Evolutionary conservation across 1,284 basidiomycete species (phyloP), one percentile per base, ranked within the genome.

Genomic region (Porogramme epimiltina): DNA sequence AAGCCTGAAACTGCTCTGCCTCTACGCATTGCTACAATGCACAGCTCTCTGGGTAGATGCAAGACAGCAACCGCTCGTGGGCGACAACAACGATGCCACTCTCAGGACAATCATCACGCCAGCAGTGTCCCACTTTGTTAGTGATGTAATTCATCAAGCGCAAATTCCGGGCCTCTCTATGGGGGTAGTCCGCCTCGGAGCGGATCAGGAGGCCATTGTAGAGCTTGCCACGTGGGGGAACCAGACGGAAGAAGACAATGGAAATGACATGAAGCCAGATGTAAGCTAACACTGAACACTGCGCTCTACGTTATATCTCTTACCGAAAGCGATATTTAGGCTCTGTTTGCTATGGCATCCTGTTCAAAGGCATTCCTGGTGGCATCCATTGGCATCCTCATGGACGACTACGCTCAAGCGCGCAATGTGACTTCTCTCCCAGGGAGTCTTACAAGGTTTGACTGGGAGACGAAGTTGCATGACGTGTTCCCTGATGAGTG

Each of bases 351-450:
- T 2, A 69, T 80, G 37, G 77, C 67, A 1, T 78, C 76, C 15
- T 76, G 73, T 58, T 75, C 75, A 1, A 80, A 79, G 53, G 69
- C 76, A 0, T 78, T 79, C 59, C 66, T 73, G 0, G 64, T 68
- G 0, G 57, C 70, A 2, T 62, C 73, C 0, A 36, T 77, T 3
- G 76, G 74, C 0, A 60, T 76, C 11, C 45, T 64, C 15, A 62
- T 64, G 23, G 57, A 64, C 10, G 62, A 64, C 51, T 64, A 54
- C 34, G 58, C 55, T 1, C 45, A 53, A 1, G 61, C 57, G 4
- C 51, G 59, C n/a, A 62, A 64, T 37, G 47, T 49, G 3, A 64
- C 62, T 0, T 55, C 62, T n/a, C 58, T 62, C 4, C 61, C 62
- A 0, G 9, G 22, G 0, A 45, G 36, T 2, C 26, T 61, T 0